Base-by-base conservation (phyloP, 2,329 filamentous ascomycete genomes). In the Xylaria arbuscula region DNA sequence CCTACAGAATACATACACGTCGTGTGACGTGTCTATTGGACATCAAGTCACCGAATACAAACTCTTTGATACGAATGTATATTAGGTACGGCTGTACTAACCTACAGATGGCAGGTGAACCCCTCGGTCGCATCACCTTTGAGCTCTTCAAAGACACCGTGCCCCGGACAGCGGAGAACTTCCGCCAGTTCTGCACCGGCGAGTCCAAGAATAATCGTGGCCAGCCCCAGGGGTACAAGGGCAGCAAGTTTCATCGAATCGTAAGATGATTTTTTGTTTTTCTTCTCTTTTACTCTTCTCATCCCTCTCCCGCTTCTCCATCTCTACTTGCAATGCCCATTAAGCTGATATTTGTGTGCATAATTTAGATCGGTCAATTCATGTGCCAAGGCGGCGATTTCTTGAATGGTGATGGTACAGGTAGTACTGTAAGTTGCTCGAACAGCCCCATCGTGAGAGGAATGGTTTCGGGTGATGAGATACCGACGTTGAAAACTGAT, bases 321-420 rank as follows among this genome's bases (percentile, higher is more conserved):
- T 4, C 6, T 36, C 19, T 8, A 2, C 32, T 24, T 9, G 7
- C 1, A 6, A 8, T 19, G 32, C 32, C 13, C 19, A 38, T 45
- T 34, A 54, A 22, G 13, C 42, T 53, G 50, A 48, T 36, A 15
- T 22, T 61, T 3, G 36, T 5, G 17, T 59, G n/a, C 36, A 2
- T 24, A 0, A 34, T 17, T 34, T n/a, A 97, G 93, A 97, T 98
- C 80, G 93, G 92, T 82, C 92, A 93, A 76, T 98, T 98, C 83
- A 98, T 98, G 95, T 92, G 96, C 76, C 96, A 99, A 81, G 95
- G 95, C 54, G 96, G 96, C 62, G 96, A 99, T 81, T 98, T 98
- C 80, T 84, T 97, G 70, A 94, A 97, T 76, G 93, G 94, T 61
- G 93, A 98, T 80, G 96, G 96, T 60, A 97, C 93, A 0, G 96